phyloP scores from a whole-genome alignment of 2,329 filamentous ascomycete species.

The Cercospora canescens region DNA sequence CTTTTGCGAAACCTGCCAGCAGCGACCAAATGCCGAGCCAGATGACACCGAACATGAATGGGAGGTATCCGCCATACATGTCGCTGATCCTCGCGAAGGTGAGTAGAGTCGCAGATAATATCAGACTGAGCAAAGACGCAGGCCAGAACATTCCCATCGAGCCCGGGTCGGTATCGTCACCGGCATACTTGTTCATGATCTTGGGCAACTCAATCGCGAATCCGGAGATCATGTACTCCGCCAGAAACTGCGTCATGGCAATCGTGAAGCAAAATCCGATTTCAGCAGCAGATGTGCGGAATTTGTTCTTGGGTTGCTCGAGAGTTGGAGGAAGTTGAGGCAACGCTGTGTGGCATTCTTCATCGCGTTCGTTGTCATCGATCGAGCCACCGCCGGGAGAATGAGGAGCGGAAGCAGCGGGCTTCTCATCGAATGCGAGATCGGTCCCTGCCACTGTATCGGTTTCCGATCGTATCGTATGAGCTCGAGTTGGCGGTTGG shows the following conservation, averaged over 20 bases:
- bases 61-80: constrained; percentile 38
- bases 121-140: constrained; percentile 36
- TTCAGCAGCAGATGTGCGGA: constrained; percentile 34
- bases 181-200: constrained; percentile 23
- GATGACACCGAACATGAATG: constrained; percentile 37
- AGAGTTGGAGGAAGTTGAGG: neutral
- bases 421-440: constrained; percentile 10
- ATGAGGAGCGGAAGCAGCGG: neutral
- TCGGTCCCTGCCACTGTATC: constrained; percentile 11
- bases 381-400: constrained; percentile 1
- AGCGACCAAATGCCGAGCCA: constrained; percentile 39
- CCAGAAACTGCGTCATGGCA: constrained; percentile 38
- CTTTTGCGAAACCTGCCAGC: constrained; percentile 34
- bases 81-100: constrained; percentile 37
- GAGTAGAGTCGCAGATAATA: constrained; percentile 36
- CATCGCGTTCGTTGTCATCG: neutral
- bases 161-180: constrained; percentile 1
- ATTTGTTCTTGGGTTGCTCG: constrained; percentile 22
- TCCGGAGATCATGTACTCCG: constrained; percentile 40
- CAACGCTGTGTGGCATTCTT: neutral
- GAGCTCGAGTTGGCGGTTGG: constrained; percentile 9
- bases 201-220: constrained; percentile 38
- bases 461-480: constrained; percentile 16
- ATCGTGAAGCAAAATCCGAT: constrained; percentile 39
- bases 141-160: constrained; percentile 38